Evolutionary conservation across 2,329 filamentous ascomycete genomes (phyloP).

Genomic region (Alternaria hordeiaustralica): DNA sequence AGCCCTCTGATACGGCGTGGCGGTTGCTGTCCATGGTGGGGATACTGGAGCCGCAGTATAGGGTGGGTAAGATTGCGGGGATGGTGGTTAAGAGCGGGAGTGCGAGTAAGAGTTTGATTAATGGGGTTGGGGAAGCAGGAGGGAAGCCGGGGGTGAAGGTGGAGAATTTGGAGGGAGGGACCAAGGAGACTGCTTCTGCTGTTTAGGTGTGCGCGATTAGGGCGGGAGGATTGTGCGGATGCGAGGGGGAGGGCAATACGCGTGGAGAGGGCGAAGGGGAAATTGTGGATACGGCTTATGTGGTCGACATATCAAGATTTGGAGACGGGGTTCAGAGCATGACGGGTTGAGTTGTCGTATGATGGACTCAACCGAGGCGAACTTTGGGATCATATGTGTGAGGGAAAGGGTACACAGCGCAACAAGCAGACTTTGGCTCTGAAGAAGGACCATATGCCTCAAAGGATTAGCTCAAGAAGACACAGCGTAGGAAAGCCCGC

Average conservation of each 20-base stretch:
- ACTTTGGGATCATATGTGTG: too few relatives aligned
- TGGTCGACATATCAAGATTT: too few relatives aligned
- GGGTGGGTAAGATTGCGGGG: slow-evolving; percentile 41
- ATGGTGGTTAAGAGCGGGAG: slow-evolving; percentile 32
- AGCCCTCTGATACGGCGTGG: slow-evolving; percentile 91
- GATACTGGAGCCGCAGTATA: slow-evolving; percentile 47
- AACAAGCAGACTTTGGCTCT: too few relatives aligned
- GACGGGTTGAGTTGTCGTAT: too few relatives aligned
- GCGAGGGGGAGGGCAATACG: fast-evolving
- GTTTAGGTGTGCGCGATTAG: too few relatives aligned
- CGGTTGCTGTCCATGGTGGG: slow-evolving; percentile 77
- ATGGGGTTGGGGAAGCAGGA: neutral
- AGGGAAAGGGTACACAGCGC: too few relatives aligned
- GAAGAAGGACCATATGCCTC: too few relatives aligned
- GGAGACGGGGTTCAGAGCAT: too few relatives aligned
- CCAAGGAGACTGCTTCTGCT: neutral
- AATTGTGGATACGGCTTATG: too few relatives aligned
- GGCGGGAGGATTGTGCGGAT: neutral
- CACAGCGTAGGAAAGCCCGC: too few relatives aligned
- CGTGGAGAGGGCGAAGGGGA: neutral
- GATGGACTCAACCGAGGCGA: too few relatives aligned
- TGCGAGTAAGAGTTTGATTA: slow-evolving; percentile 3
- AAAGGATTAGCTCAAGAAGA: too few relatives aligned
- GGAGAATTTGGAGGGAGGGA: neutral
- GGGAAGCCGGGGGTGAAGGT: neutral